A percentile compares a stretch with the other conserved stretches of the same genome.
These are phyloP conservation scores for Zoysia matrella DNA, from an alignment of 202 grass and related monocot species.

Conservation along the genomic window DNA sequence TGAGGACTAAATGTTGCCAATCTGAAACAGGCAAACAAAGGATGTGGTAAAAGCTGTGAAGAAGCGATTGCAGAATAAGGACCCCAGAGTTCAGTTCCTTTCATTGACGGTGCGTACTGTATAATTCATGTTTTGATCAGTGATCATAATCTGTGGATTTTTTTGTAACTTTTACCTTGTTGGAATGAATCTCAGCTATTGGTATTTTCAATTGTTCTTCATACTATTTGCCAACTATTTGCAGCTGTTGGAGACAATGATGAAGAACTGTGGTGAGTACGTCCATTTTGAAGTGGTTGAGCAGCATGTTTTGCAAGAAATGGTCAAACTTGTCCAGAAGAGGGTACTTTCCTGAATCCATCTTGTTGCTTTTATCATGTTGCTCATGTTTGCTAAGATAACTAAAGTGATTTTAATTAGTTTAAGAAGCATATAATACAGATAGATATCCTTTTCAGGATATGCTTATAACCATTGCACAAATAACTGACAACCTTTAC, in stretches of 20 bases:
- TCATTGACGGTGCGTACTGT: conserved; percentile 62
- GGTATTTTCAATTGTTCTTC: conserved; percentile 17
- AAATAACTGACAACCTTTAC: too few species aligned
- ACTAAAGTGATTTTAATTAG: conserved; percentile 11
- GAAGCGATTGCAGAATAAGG: conserved; percentile 84
- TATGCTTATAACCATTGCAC: too few species aligned
- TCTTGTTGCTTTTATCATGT: conserved; percentile 10
- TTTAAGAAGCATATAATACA: background rate
- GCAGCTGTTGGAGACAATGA: conserved; percentile 94
- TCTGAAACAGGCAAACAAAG: conserved; percentile 80
- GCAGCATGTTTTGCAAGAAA: conserved; percentile 78
- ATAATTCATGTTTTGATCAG: background rate
- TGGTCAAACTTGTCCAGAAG: conserved; percentile 92
- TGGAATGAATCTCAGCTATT: background rate
- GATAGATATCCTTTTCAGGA: conserved; percentile 3
- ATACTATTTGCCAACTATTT: conserved; percentile 7
- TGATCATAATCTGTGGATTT: too few species aligned
- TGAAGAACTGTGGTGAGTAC: conserved; percentile 86
- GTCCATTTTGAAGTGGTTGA: conserved; percentile 89
- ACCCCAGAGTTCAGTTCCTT: conserved; percentile 81
- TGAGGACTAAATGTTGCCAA: conserved; percentile 25
- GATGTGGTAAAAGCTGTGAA: conserved; percentile 85
- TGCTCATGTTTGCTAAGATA: conserved; percentile 4
- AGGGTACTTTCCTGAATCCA: conserved; percentile 56
- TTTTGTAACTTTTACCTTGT: background rate